A percentile compares a stretch with the other conserved stretches of the same genome.
These are phyloP conservation scores for Typha latifolia DNA, from an alignment of 176 grass and related monocot genomes.

Conservation along the genomic window DNA sequence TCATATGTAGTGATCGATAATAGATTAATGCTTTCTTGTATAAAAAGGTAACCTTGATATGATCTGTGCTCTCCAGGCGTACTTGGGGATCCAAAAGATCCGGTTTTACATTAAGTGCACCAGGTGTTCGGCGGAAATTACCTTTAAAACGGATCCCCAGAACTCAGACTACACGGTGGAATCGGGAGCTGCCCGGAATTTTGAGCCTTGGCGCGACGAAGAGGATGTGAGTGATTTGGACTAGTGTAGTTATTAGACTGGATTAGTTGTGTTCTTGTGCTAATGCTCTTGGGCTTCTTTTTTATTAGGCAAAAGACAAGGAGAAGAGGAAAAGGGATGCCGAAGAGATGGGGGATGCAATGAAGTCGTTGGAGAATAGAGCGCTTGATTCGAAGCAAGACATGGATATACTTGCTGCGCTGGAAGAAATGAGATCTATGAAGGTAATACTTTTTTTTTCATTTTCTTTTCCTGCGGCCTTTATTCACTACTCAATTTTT, in stretches of 20 bases:
- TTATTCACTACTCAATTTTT: neutral
- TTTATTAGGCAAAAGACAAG: conserved; percentile 36
- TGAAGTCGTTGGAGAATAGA: conserved; percentile 50
- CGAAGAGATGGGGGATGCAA: conserved; percentile 81
- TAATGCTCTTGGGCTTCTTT: neutral
- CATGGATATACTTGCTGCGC: conserved; percentile 48
- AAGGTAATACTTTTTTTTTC: conserved; percentile 22
- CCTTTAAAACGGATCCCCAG: conserved; percentile 78
- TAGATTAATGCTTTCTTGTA: no score
- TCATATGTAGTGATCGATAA: no score
- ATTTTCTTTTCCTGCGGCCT: neutral
- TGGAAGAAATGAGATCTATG: conserved; percentile 52
- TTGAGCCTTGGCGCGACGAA: conserved; percentile 61
- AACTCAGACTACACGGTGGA: conserved; percentile 75
- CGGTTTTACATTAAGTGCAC: conserved; percentile 80
- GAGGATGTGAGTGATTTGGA: conserved; percentile 35
- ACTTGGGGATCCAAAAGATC: conserved; percentile 73
- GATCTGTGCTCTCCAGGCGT: conserved; percentile 24
- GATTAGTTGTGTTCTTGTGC: neutral
- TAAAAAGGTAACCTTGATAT: no score
- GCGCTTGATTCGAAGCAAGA: conserved; percentile 37
- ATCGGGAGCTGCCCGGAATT: conserved; percentile 62
- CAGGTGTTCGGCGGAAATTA: conserved; percentile 68
- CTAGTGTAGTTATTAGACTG: neutral
- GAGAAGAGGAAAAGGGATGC: conserved; percentile 61